A percentile compares a stretch with the other conserved stretches of the same genome.
phyloP scores from a whole-genome alignment of 1,284 basidiomycete genomes.

The Melampsora larici-populina region DNA sequence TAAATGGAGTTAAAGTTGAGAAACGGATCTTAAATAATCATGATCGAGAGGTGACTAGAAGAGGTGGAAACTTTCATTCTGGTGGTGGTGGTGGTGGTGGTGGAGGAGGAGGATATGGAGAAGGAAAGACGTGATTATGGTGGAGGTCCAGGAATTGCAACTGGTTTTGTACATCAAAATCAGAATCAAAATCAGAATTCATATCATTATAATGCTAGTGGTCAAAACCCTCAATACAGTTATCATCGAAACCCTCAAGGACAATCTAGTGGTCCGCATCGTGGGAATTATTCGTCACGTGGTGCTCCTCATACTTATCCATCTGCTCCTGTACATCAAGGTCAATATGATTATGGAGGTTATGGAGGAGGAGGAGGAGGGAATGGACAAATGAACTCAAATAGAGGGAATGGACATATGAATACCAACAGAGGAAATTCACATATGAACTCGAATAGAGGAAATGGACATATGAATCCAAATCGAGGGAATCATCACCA shows the following conservation, averaged over 20 bases:
- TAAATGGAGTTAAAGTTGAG: slow-evolving; percentile 69
- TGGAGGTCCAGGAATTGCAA: slow-evolving; percentile 37
- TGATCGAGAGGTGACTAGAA: slow-evolving; percentile 69
- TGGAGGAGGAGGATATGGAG: not conserved
- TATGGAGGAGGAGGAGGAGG: not conserved
- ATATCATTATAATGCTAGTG: slow-evolving; percentile 2
- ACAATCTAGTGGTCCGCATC: not conserved
- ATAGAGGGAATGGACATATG: too few species aligned
- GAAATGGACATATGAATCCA: not conserved
- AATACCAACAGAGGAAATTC: too few species aligned
- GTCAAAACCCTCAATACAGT: slow-evolving; percentile 15
- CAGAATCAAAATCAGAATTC: too few species aligned
- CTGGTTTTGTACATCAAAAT: not conserved
- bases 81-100: slow-evolving; percentile 54
- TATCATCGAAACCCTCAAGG: not conserved
- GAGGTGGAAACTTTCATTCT: slow-evolving; percentile 52
- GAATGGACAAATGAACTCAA: not conserved
- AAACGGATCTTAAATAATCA: slow-evolving; percentile 65
- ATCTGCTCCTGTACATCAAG: not conserved
- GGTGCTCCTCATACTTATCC: not conserved
- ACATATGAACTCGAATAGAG: too few species aligned
- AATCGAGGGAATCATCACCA: not conserved
- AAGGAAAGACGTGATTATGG: slow-evolving; percentile 35
- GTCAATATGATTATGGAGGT: not conserved
- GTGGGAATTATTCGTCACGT: not conserved